Conservation (phyloP, 2,329 filamentous ascomycete species). For the Talaromyces sp. region DNA sequence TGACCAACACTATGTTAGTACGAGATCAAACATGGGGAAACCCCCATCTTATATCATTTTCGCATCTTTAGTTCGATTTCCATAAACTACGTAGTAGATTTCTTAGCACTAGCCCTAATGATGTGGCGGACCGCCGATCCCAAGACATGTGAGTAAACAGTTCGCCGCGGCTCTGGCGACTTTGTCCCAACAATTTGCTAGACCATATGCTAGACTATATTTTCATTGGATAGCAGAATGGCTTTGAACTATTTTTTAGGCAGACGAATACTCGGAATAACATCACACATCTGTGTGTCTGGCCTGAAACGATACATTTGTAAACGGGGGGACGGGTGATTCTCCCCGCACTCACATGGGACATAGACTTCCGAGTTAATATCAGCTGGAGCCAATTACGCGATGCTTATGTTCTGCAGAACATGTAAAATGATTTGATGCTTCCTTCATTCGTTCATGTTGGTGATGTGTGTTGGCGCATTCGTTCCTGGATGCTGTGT, state of each 20-base stretch:
- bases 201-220: too few species aligned
- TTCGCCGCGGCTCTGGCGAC: conserved; percentile 10
- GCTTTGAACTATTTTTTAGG: background rate
- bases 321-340: background rate
- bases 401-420: too few species aligned
- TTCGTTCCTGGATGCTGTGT: background rate
- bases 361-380: background rate
- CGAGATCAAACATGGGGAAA: background rate
- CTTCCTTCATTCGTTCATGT: background rate
- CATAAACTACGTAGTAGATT: too few species aligned
- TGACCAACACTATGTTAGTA: background rate
- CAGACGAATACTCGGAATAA: background rate
- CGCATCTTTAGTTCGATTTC: background rate
- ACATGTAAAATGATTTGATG: background rate
- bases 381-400: background rate
- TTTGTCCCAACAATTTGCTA: background rate
- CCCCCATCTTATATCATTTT: background rate
- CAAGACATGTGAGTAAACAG: background rate
- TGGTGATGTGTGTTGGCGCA: background rate
- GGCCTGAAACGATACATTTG: too few species aligned
- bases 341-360: conserved; percentile 1
- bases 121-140: background rate
- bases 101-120: background rate
- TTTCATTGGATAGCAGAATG: background rate
- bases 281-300: background rate